A percentile compares a stretch with the other conserved stretches of the same genome.
Evolutionary conservation across 2,329 filamentous ascomycete genomes (phyloP).

Genomic region (Hymenoscyphus repandus): DNA sequence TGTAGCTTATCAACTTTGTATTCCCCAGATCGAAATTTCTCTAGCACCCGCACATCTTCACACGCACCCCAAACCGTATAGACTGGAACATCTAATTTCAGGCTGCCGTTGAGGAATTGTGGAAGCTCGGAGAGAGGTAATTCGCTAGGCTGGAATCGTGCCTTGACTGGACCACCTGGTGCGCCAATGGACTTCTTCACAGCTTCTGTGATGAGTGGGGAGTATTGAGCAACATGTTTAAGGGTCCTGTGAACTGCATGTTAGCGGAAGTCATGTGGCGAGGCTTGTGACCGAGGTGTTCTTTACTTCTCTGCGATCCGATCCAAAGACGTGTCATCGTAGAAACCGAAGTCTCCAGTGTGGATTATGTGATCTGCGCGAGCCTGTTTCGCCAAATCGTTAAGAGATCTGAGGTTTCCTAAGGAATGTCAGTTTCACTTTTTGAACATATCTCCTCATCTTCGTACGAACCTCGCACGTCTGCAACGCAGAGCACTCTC

Average conservation of each 20-base stretch:
- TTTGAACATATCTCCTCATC: neutral
- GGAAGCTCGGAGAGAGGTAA: slow-evolving; percentile 90
- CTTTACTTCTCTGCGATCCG: slow-evolving; percentile 95
- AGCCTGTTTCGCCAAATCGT: slow-evolving; percentile 91
- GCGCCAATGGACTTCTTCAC: slow-evolving; percentile 63
- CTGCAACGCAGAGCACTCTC: slow-evolving; percentile 64
- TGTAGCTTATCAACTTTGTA: slow-evolving; percentile 97
- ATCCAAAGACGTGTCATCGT: slow-evolving; percentile 91
- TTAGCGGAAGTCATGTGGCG: slow-evolving; percentile 18
- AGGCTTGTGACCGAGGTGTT: slow-evolving; percentile 3
- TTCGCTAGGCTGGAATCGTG: slow-evolving; percentile 73
- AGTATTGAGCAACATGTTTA: slow-evolving; percentile 98
- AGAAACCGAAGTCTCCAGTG: slow-evolving; percentile 98
- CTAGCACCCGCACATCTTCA: slow-evolving; percentile 93
- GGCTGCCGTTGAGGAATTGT: slow-evolving; percentile 77
- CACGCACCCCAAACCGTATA: slow-evolving; percentile 99
- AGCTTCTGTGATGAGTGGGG: slow-evolving; percentile 79
- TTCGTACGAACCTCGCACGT: slow-evolving; percentile 57
- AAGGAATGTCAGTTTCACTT: slow-evolving; percentile 22
- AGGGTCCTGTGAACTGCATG: slow-evolving; percentile 61
- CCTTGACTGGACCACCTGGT: slow-evolving; percentile 75
- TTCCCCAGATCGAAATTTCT: slow-evolving; percentile 95
- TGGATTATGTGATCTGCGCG: slow-evolving; percentile 97
- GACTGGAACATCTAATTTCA: slow-evolving; percentile 91
- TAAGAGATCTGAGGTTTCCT: slow-evolving; percentile 94